phyloP scores from a whole-genome alignment of 805 yeast genomes.

The Nakazawaea ernobii region DNA sequence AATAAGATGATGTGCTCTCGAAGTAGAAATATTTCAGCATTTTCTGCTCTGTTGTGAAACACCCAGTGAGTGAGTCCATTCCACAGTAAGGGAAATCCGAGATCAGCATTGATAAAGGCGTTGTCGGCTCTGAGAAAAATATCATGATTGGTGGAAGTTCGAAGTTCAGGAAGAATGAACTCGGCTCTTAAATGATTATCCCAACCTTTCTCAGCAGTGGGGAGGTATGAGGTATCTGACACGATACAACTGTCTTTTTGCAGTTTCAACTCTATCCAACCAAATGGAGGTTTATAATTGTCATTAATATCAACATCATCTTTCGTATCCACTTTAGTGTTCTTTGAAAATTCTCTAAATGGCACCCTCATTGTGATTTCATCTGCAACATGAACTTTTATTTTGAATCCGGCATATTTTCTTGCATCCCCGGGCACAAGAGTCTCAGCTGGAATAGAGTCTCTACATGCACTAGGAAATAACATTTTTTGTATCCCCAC shows the following conservation, averaged over 20 bases:
- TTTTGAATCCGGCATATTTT: constrained; percentile 47
- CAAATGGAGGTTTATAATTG: constrained; percentile 57
- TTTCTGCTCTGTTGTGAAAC: constrained; percentile 45
- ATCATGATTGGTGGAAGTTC: constrained; percentile 88
- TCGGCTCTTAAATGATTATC: constrained; percentile 39
- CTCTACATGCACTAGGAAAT: constrained; percentile 62
- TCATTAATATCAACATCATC: constrained; percentile 16
- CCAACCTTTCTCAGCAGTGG: constrained; percentile 49
- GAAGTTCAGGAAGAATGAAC: constrained; percentile 52
- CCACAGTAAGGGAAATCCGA: constrained; percentile 78
- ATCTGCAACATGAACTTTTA: constrained; percentile 55
- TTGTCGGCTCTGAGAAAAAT: constrained; percentile 57
- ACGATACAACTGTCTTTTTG: constrained; percentile 45
- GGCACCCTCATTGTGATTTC: constrained; percentile 73
- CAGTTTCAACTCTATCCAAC: constrained; percentile 81
- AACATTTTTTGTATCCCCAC: constrained; percentile 56
- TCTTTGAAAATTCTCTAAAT: constrained; percentile 79
- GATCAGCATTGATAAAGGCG: constrained; percentile 48
- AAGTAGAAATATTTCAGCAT: constrained; percentile 56
- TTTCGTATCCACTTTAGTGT: constrained; percentile 25
- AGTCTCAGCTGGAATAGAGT: constrained; percentile 28
- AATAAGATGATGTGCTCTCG: constrained; percentile 78
- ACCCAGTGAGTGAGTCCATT: constrained; percentile 72
- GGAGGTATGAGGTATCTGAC: constrained; percentile 42
- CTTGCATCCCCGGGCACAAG: constrained; percentile 48